Evolutionary conservation across 2,329 filamentous ascomycete genomes (phyloP), one percentile per base, ranked within the genome.

Genomic region (Aaosphaeria pasadenensis): DNA sequence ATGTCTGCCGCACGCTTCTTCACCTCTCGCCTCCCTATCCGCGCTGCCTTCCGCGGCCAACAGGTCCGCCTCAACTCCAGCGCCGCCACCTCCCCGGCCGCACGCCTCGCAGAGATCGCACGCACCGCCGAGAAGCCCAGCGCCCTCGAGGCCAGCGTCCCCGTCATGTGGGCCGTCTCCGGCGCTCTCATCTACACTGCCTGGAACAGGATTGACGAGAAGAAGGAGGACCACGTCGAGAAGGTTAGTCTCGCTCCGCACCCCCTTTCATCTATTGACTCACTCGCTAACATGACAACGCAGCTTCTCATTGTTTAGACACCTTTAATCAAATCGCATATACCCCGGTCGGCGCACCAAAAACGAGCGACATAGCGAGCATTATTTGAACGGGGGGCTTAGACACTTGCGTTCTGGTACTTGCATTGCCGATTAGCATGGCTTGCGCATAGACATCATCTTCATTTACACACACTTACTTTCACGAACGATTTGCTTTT

Each of bases 51-150:
- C 44, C 53, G 56, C n/a, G 51, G 35, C 52, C 55, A 51, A 48
- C 57, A 56, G 44, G 47, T 52, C 36, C 63, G 66, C 52, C 63
- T 54, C 59, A 68, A 67, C 59, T 68, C 64, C 6, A 59, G 56
- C 35, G 55, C 56, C 40, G 56, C 50, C 32, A 43, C 59, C 5
- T 58, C 49, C 47, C 45, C 51, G 42, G 55, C 64, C 4, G 51
- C 59, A 1, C 56, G 59, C 44, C 57, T 69, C 45, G 53, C 64
- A 24, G 55, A 66, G 42, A 60, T 68, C 53, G 66, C 64, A 2
- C 54, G 55, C 1, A 56, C 60, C 11, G 62, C 62, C 17, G 59
- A 66, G 57, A 63, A 60, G 50, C 64, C 64, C 3, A 60, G 24
- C 32, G 47, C 58, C 7, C 44, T 65, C 43, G 66, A 69, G 51